Evolutionary conservation across 805 yeast genomes (phyloP).

Genomic region (Ogataea angusta): DNA sequence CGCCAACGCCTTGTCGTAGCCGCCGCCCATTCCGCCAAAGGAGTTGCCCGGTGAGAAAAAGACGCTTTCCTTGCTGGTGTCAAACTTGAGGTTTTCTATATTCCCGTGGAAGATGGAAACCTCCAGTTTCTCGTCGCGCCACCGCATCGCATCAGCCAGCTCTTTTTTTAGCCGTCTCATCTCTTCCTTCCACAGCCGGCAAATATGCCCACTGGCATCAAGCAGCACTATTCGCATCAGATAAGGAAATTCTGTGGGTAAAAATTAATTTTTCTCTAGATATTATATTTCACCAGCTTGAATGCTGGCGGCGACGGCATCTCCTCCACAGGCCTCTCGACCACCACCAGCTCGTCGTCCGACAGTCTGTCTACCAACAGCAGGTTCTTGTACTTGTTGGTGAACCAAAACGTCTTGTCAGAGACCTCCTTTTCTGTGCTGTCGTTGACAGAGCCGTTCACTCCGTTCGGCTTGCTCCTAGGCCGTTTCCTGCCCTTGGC

Average conservation of each 20-base stretch:
- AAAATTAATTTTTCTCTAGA: slow-evolving; percentile 19
- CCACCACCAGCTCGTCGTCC: slow-evolving; percentile 57
- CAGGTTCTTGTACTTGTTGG: slow-evolving; percentile 71
- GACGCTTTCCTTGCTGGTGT: slow-evolving; percentile 10
- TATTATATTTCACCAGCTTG: slow-evolving; percentile 52
- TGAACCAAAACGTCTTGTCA: slow-evolving; percentile 63
- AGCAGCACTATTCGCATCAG: slow-evolving; percentile 28
- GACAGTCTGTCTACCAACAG: slow-evolving; percentile 55
- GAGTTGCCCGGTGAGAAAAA: slow-evolving; percentile 53
- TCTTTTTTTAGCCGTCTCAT: slow-evolving; percentile 1
- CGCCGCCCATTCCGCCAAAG: slow-evolving; percentile 49
- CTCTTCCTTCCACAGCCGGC: slow-evolving; percentile 7
- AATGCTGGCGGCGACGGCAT: slow-evolving; percentile 60
- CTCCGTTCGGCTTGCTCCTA: slow-evolving; percentile 30
- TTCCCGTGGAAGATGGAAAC: background rate
- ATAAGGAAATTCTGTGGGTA: slow-evolving; percentile 29
- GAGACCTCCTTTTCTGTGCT: slow-evolving; percentile 11
- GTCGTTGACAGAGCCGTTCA: slow-evolving; percentile 27
- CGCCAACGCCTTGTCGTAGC: slow-evolving; percentile 43
- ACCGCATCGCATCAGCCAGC: background rate
- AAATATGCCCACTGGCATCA: background rate
- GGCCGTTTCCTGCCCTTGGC: slow-evolving; percentile 22
- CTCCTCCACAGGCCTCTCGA: slow-evolving; percentile 70
- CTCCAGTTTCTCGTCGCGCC: background rate
- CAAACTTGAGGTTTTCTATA: background rate